phyloP scores from a whole-genome alignment of 352 stramenopile genomes.

The Poterioochromonas sp. region DNA sequence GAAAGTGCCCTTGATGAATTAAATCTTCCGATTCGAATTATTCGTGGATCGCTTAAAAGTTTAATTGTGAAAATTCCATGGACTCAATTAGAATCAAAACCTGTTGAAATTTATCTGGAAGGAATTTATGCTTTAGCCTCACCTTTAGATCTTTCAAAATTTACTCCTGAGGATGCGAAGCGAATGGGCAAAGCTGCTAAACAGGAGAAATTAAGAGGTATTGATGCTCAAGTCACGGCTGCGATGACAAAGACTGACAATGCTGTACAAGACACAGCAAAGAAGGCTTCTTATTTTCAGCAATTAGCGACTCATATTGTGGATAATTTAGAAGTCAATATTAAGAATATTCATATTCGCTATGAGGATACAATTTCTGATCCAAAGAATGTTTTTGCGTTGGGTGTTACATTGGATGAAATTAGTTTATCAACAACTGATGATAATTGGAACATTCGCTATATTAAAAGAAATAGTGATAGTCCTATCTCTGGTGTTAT shows the following conservation, averaged over 20 bases:
- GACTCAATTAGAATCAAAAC: slow-evolving; percentile 42
- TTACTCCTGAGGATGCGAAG: slow-evolving; percentile 38
- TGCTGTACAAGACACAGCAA: background rate
- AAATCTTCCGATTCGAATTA: slow-evolving; percentile 37
- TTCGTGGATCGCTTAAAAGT: slow-evolving; percentile 29
- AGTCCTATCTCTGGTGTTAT: background rate
- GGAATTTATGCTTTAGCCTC: slow-evolving; percentile 43
- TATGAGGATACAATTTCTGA: slow-evolving; percentile 44
- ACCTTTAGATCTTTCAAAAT: slow-evolving; percentile 37
- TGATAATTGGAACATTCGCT: background rate
- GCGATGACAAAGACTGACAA: background rate
- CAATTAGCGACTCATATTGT: slow-evolving; percentile 49
- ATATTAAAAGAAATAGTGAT: background rate
- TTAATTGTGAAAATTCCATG: slow-evolving; percentile 48
- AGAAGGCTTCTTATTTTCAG: slow-evolving; percentile 38
- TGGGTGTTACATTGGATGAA: slow-evolving; percentile 39
- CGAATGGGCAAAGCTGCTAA: slow-evolving; percentile 35
- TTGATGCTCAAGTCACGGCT: background rate
- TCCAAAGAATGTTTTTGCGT: slow-evolving; percentile 34
- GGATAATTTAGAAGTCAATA: slow-evolving; percentile 51
- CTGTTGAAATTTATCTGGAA: slow-evolving; percentile 45
- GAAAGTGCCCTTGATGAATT: slow-evolving; percentile 36
- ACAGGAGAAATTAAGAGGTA: slow-evolving; percentile 15
- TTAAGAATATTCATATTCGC: slow-evolving; percentile 49
- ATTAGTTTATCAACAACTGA: slow-evolving; percentile 9